Conservation (phyloP, 371 early-diverging fungal genomes). For the Encephalitozoon intestinalis region DNA sequence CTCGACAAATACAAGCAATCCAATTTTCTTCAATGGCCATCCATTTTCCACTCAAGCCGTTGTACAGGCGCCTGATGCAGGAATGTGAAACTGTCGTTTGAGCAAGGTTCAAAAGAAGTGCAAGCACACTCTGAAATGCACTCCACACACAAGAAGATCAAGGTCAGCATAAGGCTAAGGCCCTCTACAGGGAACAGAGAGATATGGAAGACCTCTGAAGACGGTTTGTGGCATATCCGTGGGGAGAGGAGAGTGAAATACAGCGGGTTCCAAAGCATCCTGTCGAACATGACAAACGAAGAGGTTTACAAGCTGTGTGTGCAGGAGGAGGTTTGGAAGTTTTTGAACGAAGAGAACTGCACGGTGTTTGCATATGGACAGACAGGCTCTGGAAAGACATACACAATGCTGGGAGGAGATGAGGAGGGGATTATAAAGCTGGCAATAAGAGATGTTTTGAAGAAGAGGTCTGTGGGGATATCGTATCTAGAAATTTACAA, state of each 20-base stretch:
- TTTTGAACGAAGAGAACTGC: conserved; percentile 17
- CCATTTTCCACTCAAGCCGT: neutral
- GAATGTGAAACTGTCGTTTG: conserved; percentile 3
- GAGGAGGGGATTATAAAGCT: conserved; percentile 47
- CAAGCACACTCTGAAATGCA: neutral
- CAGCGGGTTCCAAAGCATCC: conserved; percentile 1
- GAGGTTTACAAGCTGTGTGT: conserved; percentile 26
- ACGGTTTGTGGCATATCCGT: neutral
- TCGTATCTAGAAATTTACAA: conserved; percentile 87
- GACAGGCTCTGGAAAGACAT: conserved; percentile 61
- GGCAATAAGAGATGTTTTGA: conserved; percentile 28
- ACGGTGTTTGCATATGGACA: conserved; percentile 61
- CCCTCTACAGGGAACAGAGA: neutral
- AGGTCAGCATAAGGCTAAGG: conserved; percentile 13
- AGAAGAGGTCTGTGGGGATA: conserved; percentile 68
- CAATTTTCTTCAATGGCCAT: neutral
- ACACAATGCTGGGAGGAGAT: conserved; percentile 56
- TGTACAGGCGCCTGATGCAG: neutral
- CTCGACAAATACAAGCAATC: neutral
- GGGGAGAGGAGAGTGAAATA: neutral
- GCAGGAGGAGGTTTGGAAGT: conserved; percentile 2
- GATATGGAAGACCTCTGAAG: neutral
- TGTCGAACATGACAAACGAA: neutral
- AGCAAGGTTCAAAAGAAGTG: neutral
- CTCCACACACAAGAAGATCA: neutral